Percentiles rank a stretch among this genome's conserved stretches.
Conservation (phyloP, 257 asterid species). For the Forsythia viridissima region DNA sequence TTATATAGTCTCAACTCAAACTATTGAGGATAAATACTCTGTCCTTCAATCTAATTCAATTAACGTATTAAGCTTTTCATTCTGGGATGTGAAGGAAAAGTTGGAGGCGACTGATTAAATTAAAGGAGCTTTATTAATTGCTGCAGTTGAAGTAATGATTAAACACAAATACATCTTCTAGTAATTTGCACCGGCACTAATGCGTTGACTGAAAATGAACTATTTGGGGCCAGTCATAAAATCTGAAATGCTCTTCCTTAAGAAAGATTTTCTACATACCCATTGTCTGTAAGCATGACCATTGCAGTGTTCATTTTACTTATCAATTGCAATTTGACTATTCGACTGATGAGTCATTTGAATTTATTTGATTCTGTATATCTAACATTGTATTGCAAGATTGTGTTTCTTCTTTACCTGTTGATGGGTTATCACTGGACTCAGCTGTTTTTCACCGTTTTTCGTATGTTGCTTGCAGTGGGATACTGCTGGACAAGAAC, state of each 20-base stretch:
- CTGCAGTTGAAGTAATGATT: background rate
- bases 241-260: background rate
- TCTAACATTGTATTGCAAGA: background rate
- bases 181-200: background rate
- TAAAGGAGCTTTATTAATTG: background rate
- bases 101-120: background rate
- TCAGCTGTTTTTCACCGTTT: background rate
- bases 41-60: background rate
- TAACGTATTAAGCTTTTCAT: background rate
- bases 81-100: background rate
- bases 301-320: background rate
- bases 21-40: background rate
- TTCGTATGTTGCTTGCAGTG: conserved; percentile 27
- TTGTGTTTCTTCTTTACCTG: background rate
- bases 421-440: background rate
- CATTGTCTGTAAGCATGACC: background rate
- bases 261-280: background rate
- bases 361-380: background rate
- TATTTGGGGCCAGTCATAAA: background rate
- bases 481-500: conserved; percentile 68
- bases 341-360: background rate
- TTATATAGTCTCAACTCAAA: background rate
- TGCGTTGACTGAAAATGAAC: background rate
- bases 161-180: background rate
- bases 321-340: background rate